Base-by-base conservation (phyloP, 2,329 filamentous ascomycete species). In the Phyllosticta citribraziliensis region DNA sequence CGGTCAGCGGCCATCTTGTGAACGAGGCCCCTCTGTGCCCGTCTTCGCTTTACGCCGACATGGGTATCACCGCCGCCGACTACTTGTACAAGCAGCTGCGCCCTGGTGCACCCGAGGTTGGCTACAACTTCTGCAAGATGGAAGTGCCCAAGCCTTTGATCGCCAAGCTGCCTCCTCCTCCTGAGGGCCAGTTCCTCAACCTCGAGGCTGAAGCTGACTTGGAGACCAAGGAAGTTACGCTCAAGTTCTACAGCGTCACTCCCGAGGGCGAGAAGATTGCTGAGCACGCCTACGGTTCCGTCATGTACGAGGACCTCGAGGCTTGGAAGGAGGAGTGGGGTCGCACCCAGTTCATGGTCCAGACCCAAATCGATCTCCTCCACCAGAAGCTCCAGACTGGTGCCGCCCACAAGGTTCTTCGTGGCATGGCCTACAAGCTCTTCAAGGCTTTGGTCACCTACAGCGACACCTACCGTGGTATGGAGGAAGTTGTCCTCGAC, bases 381-480 rank as follows among this genome's bases (percentile, higher is more conserved):
- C 83, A 84, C 67, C 80, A 82, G 64, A 86, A 84, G 63, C 86
- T 88, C 60, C 76, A 82, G 67, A 80, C 78, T 35, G 88, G 88
- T 50, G 81, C 82, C 61, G 87, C 87, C 27, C 87, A 88, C 70
- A 88, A 88, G 74, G 82, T 91, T 64, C 83, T 87, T 56, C 84
- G 87, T 25, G 87, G 87, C 35, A 83, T 91, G 76, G 86, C 87
- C 14, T 94, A 94, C 80, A 92, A 91, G 75, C 80, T 87, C 57
- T 84, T 84, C 75, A 80, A 80, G 68, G 77, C 80, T 58, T 74
- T 84, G 33, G 82, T 84, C 47, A 79, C 79, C 56, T 84, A 84
- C 66, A 78, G 80, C 62, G 75, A 78, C 62, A 81, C 79, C 67
- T 84, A 82, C 71, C 78, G 80, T 59, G 81, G 80, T 56, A 84